Conservation (phyloP, 2,329 filamentous ascomycete species). For the Epicoccum nigrum region DNA sequence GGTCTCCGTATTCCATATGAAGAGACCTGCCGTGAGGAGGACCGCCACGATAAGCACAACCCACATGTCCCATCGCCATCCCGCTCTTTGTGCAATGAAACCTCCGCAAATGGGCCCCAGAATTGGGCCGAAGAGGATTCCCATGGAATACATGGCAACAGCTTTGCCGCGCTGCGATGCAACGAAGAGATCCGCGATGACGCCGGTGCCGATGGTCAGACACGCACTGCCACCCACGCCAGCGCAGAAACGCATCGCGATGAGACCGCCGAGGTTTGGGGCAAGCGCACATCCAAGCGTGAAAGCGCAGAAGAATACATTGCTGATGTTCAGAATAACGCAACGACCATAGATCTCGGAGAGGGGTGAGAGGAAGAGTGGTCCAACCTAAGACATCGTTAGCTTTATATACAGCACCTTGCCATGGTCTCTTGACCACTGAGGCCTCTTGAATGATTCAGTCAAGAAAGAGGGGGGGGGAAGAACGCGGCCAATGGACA, state of each 20-base stretch:
- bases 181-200: slow-evolving; percentile 45
- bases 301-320: slow-evolving; percentile 59
- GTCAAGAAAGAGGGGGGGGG: too few species aligned
- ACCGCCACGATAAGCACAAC: slow-evolving; percentile 38
- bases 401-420: neutral
- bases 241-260: slow-evolving; percentile 43
- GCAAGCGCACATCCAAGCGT: slow-evolving; percentile 53
- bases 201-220: slow-evolving; percentile 43
- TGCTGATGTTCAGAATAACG: slow-evolving; percentile 44
- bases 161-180: slow-evolving; percentile 42
- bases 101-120: slow-evolving; percentile 44
- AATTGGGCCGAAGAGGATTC: slow-evolving; percentile 42
- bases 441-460: too few species aligned
- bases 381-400: slow-evolving; percentile 27
- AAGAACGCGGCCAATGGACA: too few species aligned
- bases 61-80: slow-evolving; percentile 48
- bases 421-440: too few species aligned
- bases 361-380: slow-evolving; percentile 42
- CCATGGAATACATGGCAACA: slow-evolving; percentile 39
- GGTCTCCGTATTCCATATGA: slow-evolving; percentile 55
- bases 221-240: slow-evolving; percentile 36
- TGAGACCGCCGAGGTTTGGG: slow-evolving; percentile 42
- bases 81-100: slow-evolving; percentile 43
- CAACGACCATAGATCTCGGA: slow-evolving; percentile 45
- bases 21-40: slow-evolving; percentile 33